Conservation (phyloP, 345 rosid genomes). For the Atalantia buxifolia region DNA sequence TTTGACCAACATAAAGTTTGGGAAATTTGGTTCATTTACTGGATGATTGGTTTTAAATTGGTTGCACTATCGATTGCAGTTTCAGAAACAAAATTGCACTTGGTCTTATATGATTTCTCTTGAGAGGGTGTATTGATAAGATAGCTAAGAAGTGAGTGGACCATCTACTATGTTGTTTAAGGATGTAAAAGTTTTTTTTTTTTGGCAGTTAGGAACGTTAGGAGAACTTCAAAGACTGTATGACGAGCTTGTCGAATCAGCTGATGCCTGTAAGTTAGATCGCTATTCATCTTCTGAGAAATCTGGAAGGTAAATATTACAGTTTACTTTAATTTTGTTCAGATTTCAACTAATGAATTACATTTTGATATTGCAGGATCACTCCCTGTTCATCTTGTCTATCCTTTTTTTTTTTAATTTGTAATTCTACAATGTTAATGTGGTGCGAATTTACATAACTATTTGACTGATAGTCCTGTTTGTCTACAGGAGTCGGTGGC, state of each 20-base stretch:
- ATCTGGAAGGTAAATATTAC: slow-evolving; percentile 54
- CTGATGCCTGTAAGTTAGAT: slow-evolving; percentile 76
- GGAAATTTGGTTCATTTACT: not conserved
- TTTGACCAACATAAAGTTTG: not conserved
- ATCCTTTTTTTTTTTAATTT: not conserved
- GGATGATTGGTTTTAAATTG: not conserved
- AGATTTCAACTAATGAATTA: not conserved
- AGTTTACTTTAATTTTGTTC: slow-evolving; percentile 5
- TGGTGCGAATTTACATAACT: not conserved
- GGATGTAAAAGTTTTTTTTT: slow-evolving; percentile 12
- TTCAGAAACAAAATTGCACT: not conserved
- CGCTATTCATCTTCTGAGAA: slow-evolving; percentile 87
- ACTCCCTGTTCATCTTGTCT: not conserved
- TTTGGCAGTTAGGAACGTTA: slow-evolving; percentile 64
- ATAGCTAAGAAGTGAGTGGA: not conserved
- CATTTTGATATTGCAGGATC: not conserved
- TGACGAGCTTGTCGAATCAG: slow-evolving; percentile 77
- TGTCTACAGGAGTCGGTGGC: slow-evolving; percentile 83
- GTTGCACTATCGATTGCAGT: not conserved
- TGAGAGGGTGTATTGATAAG: not conserved
- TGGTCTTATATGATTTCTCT: not conserved
- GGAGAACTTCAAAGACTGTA: slow-evolving; percentile 86
- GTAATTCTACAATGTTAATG: not conserved
- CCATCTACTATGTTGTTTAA: not conserved
- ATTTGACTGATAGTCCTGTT: slow-evolving; percentile 5